Conservation (phyloP, 805 yeast genomes). For the Metschnikowia rubicola region DNA sequence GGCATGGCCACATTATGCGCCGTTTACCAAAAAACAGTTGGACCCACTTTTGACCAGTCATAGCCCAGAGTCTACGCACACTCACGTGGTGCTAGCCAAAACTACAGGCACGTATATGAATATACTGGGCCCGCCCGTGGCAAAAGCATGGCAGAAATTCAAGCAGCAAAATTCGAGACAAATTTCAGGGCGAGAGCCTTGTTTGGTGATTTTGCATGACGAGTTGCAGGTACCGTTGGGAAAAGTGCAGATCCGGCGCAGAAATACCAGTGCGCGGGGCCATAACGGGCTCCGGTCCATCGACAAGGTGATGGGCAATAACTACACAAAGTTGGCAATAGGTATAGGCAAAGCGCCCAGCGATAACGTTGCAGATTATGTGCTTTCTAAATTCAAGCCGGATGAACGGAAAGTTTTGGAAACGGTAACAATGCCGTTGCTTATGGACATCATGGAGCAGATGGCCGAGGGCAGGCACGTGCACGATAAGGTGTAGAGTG, state of each 20-base stretch:
- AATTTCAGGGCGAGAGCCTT: conserved; percentile 10
- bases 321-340: conserved; percentile 62
- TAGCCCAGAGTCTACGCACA: conserved; percentile 4
- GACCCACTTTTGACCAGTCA: conserved; percentile 2
- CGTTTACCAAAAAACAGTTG: conserved; percentile 8
- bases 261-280: conserved; percentile 66
- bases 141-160: conserved; percentile 43
- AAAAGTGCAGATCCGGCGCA: conserved; percentile 55
- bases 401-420: conserved; percentile 43
- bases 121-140: conserved; percentile 56
- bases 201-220: conserved; percentile 68
- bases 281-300: conserved; percentile 80
- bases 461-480: conserved; percentile 22
- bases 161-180: conserved; percentile 14
- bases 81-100: conserved; percentile 39
- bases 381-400: conserved; percentile 49
- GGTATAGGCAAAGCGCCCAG: conserved; percentile 72
- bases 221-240: conserved; percentile 71
- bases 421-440: conserved; percentile 38
- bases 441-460: conserved; percentile 35
- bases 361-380: conserved; percentile 59
- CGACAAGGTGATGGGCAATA: conserved; percentile 42
- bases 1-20: conserved; percentile 24
- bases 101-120: conserved; percentile 67
- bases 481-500: conserved; percentile 2